These are phyloP conservation scores for Ogataea polymorpha DNA, from an alignment of 805 yeast genomes.

Conservation along the genomic window DNA sequence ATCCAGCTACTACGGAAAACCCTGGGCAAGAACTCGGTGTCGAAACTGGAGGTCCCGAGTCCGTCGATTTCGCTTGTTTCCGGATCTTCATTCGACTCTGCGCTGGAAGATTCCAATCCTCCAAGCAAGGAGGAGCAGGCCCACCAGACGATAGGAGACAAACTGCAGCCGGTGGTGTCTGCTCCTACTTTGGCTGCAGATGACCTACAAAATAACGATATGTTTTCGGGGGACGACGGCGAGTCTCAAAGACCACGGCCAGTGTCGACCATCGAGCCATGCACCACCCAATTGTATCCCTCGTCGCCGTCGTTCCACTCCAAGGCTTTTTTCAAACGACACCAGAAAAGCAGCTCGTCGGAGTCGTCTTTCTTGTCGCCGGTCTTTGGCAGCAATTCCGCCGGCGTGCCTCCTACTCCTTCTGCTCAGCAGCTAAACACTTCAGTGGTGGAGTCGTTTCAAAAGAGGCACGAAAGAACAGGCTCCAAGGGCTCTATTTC, in stretches of 20 bases:
- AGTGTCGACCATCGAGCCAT: conserved; percentile 36
- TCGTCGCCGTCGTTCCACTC: conserved; percentile 37
- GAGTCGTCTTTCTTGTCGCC: conserved; percentile 45
- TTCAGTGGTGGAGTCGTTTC: conserved; percentile 7
- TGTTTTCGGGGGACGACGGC: neutral
- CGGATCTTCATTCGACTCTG: conserved; percentile 13
- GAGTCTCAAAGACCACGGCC: conserved; percentile 31
- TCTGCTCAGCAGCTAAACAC: conserved; percentile 17
- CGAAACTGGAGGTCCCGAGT: conserved; percentile 7
- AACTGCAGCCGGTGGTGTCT: conserved; percentile 35
- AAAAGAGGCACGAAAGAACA: conserved; percentile 23
- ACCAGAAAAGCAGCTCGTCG: conserved; percentile 60
- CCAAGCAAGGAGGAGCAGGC: neutral
- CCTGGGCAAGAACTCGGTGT: conserved; percentile 20
- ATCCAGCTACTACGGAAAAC: conserved; percentile 52
- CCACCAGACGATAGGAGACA: conserved; percentile 17
- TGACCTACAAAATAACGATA: neutral
- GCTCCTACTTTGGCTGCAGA: conserved; percentile 29
- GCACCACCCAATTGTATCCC: conserved; percentile 21
- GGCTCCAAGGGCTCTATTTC: conserved; percentile 29
- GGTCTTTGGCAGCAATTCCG: conserved; percentile 28
- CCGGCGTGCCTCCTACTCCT: conserved; percentile 17
- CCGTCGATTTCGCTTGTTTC: conserved; percentile 23
- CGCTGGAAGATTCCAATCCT: neutral
- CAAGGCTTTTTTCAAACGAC: conserved; percentile 57